Base-by-base conservation (phyloP, 116 monocot species). In the Zostera marina region DNA sequence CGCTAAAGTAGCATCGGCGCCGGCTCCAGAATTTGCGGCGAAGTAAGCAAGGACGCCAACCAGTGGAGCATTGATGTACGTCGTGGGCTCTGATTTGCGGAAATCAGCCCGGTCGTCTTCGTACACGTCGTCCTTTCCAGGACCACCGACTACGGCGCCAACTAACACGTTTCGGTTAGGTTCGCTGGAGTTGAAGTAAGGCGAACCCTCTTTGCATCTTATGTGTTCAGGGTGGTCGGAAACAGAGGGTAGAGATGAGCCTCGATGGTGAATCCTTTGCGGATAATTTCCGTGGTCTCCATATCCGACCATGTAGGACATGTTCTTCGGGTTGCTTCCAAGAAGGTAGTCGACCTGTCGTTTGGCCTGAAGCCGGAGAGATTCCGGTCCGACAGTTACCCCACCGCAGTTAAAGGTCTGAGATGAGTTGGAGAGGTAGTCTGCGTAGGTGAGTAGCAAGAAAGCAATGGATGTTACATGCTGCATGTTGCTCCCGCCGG, bases 261-360 rank as follows among this genome's bases (percentile, higher is more conserved):
- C 94, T 17, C 88, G 68, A 52, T 94, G 94, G 49, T 94, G 94
- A 32, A 94, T 77, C 32, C 88, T 53, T 48, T 70, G 79, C 0
- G 94, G 94, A 55, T 75, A 84, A 32, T 62, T 58, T 21, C 61
- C 52, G 41, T 62, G 52, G 43, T 60, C 52, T 0, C 93, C 88
- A 16, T 88, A 88, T 1, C 94, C 94, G 0, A 94, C 79, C 94
- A 94, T 94, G 68, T 94, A 94, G 0, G 94, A 94, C 94, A 85
- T 88, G 19, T 77, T 77, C 81, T 79, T 76, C 13, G 94, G 94
- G 44, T 94, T 94, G 61, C 80, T 75, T 11, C 93, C 94, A 44
- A 94, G 57, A 14, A 87, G 24, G 46, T 69, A 69, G 20, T 69
- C 69, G 52, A 69, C 94, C 81, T 94, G 94, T 40, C 76, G 81